Evolutionary conservation across 2,329 filamentous ascomycete genomes (phyloP), one percentile per base, ranked within the genome.

Genomic region (Dryadomyces quercivorus): DNA sequence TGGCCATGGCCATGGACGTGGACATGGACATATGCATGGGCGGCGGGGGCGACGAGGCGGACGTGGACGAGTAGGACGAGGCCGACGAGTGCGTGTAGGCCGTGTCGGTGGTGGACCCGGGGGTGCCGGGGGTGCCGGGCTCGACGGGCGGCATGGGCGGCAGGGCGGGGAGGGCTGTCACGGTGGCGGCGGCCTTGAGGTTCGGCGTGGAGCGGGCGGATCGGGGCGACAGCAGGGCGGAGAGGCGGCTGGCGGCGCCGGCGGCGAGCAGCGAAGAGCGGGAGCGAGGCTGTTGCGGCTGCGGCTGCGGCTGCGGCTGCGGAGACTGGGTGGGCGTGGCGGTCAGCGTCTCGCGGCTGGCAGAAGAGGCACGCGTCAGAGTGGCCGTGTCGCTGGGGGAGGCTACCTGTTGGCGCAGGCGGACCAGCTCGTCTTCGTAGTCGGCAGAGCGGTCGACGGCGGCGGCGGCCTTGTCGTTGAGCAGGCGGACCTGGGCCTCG

Each of bases 391-490:
- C 8, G 60, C 59, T 46, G 62, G 49, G 40, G 61, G 51, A 52
- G 56, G 40, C n/a, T 18, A n/a, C n/a, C 42, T 61, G 59, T 45
- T 57, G 50, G 49, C 80, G 80, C 54, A 89, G 73, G 47, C 69
- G 72, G 47, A 80, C 74, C 44, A 90, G 76, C 66, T 90, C 85
- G 67, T 89, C 86, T 69, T 92, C 87, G 74, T 89, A 90, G 71
- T 89, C 84, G 63, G 86, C 85, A 77, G 78, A 83, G 65, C 76
- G 78, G 67, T 82, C 77, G 58, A 81, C 76, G 65, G 74, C 74
- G 38, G 81, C 79, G 3, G 82, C 77, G 55, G 84, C 84, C 68
- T 87, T 88, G 61, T 86, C 75, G 66, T 82, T 88, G 56, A 91
- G 75, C 53, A 82, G 69, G 55, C 78, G 76, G 53, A 91, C 81